A percentile compares a stretch with the other conserved stretches of the same genome.
Evolutionary conservation across 805 yeast genomes (phyloP).

Genomic region (Danielia oregonensis): DNA sequence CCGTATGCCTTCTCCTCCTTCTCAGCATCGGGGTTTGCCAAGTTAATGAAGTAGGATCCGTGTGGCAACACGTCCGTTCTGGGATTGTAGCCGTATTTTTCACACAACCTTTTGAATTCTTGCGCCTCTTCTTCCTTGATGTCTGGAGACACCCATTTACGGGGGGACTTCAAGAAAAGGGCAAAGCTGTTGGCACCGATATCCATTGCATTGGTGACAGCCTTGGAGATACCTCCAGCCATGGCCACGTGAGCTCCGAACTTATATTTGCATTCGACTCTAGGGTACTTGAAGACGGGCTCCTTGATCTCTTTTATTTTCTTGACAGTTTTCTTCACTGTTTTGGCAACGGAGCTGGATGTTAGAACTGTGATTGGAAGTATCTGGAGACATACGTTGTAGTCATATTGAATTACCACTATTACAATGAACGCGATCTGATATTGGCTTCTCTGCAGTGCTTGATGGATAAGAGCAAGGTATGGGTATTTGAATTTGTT

Average conservation of each 20-base stretch:
- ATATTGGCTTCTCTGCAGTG: no score
- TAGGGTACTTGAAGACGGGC: conserved; percentile 25
- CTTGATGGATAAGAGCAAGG: no score
- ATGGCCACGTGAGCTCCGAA: conserved; percentile 91
- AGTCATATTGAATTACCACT: no score
- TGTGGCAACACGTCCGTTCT: conserved; percentile 84
- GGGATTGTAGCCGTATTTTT: conserved; percentile 63
- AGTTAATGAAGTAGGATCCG: conserved; percentile 88
- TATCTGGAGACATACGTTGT: no score
- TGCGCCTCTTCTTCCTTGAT: conserved; percentile 62
- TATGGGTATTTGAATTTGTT: no score
- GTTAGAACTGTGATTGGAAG: no score
- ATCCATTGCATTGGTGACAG: conserved; percentile 55
- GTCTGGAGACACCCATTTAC: conserved; percentile 86
- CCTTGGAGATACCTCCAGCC: conserved; percentile 75
- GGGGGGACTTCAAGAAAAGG: conserved; percentile 82
- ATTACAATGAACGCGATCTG: no score
- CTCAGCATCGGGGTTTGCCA: conserved; percentile 84
- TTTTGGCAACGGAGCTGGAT: no score
- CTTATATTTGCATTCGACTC: conserved; percentile 46
- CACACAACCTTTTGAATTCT: conserved; percentile 63
- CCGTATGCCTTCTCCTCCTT: conserved; percentile 73
- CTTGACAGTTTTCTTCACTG: conserved; percentile 4
- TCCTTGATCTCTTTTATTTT: conserved; percentile 5
- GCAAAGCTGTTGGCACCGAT: conserved; percentile 82